Evolutionary conservation across 163 green algal genomes (phyloP).

Genomic region (Prototheca cutis): DNA sequence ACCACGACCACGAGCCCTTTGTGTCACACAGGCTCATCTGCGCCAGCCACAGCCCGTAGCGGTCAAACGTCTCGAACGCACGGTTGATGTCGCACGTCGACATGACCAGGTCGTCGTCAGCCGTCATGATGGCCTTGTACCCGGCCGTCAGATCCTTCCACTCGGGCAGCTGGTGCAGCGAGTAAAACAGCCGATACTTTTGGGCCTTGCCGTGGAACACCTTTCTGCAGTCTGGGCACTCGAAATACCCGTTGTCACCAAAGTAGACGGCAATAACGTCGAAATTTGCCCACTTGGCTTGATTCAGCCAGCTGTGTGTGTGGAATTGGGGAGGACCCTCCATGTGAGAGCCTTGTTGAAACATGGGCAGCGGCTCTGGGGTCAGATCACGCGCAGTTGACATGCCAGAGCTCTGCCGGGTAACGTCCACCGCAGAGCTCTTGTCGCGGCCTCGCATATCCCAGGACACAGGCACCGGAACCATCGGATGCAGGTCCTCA

Average conservation of each 20-base stretch:
- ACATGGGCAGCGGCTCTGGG: too few species aligned
- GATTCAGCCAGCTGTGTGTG: background rate
- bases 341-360: too few species aligned
- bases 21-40: background rate
- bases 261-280: background rate
- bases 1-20: background rate
- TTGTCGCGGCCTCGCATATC: too few species aligned
- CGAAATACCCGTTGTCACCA: conserved; percentile 1
- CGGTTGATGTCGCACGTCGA: background rate
- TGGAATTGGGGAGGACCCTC: background rate
- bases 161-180: background rate
- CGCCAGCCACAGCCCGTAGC: background rate
- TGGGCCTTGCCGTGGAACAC: background rate
- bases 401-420: too few species aligned
- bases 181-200: background rate
- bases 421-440: too few species aligned
- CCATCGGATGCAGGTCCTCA: too few species aligned
- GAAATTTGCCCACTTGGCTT: background rate
- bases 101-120: conserved; percentile 6
- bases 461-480: too few species aligned
- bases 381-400: too few species aligned
- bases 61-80: background rate
- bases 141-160: background rate
- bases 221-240: conserved; percentile 3
- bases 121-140: conserved; percentile 1